phyloP scores from a whole-genome alignment of 116 monocot species.

The Zostera marina region DNA sequence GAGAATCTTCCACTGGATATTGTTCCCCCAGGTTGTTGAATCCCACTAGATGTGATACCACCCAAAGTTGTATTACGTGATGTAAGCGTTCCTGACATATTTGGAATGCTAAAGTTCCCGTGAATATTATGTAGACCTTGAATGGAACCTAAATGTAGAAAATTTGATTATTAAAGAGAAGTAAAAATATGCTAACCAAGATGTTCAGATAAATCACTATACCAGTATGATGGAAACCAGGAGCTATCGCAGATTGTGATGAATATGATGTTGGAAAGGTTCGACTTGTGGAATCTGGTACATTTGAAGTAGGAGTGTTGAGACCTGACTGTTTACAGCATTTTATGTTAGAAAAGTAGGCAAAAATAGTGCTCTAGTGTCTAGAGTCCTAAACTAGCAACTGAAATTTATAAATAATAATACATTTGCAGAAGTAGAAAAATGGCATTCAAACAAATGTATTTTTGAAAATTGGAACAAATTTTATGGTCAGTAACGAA shows the following conservation, averaged over 20 bases:
- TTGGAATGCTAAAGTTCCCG: conserved; percentile 41
- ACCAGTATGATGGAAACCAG: conserved; percentile 60
- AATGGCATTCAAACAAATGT: not conserved
- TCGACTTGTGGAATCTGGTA: conserved; percentile 46
- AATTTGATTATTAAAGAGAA: not conserved
- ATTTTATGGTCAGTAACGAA: not conserved
- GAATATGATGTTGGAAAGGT: conserved; percentile 48
- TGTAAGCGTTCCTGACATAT: conserved; percentile 41
- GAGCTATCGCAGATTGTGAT: conserved; percentile 38
- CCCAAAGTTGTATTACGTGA: conserved; percentile 48
- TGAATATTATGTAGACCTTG: conserved; percentile 66
- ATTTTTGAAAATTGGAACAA: too few relatives aligned
- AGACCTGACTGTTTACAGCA: conserved; percentile 20
- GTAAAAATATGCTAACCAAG: not conserved
- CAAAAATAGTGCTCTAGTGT: not conserved
- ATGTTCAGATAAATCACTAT: not conserved
- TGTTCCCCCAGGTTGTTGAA: conserved; percentile 54
- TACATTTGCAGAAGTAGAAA: too few relatives aligned
- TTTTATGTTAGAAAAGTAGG: not conserved
- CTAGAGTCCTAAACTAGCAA: too few relatives aligned
- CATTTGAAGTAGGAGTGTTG: conserved; percentile 38
- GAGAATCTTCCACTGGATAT: conserved; percentile 47
- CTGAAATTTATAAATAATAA: not conserved
- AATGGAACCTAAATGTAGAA: conserved; percentile 25
- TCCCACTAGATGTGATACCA: conserved; percentile 45